Percentiles rank a stretch among this genome's conserved stretches.
phyloP scores from a whole-genome alignment of 1,284 basidiomycete species.

The Abortiporus biennis region DNA sequence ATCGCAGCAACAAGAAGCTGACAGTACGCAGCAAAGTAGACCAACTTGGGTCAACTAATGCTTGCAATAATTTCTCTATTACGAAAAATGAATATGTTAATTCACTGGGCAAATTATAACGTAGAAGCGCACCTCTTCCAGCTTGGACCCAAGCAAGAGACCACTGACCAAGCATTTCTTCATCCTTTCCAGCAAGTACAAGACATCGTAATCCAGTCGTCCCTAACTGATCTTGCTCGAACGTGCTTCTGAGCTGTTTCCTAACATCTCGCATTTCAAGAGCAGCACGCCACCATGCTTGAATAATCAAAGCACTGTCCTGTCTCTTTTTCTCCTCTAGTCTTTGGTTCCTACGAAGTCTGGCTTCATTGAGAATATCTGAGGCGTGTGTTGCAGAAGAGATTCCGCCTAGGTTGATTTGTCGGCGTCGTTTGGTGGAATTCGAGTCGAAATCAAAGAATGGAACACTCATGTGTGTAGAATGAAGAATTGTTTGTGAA shows the following conservation, averaged over 20 bases:
- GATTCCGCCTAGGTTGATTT: slow-evolving; percentile 75
- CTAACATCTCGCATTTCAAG: slow-evolving; percentile 34
- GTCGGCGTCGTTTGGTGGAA: slow-evolving; percentile 46
- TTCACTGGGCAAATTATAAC: background rate
- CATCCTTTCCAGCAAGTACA: slow-evolving; percentile 52
- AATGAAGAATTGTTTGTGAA: no score
- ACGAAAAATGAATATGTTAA: background rate
- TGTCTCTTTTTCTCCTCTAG: slow-evolving; percentile 46
- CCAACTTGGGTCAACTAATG: background rate
- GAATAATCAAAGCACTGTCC: slow-evolving; percentile 54
- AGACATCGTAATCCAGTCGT: slow-evolving; percentile 55
- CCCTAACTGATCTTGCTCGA: slow-evolving; percentile 43
- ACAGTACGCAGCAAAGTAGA: background rate
- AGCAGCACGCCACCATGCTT: slow-evolving; percentile 63
- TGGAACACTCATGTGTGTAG: no score
- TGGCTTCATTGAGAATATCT: slow-evolving; percentile 57
- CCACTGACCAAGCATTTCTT: slow-evolving; percentile 49
- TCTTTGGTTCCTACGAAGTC: slow-evolving; percentile 50
- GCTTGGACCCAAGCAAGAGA: slow-evolving; percentile 32
- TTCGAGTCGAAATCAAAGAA: no score
- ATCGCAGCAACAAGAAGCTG: background rate
- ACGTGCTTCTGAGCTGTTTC: slow-evolving; percentile 34
- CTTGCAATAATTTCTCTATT: background rate
- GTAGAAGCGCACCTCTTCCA: slow-evolving; percentile 30
- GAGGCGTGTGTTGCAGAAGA: slow-evolving; percentile 44